Base-by-base conservation (phyloP, 2,329 filamentous ascomycete species). In the Stagonosporopsis vannaccii region DNA sequence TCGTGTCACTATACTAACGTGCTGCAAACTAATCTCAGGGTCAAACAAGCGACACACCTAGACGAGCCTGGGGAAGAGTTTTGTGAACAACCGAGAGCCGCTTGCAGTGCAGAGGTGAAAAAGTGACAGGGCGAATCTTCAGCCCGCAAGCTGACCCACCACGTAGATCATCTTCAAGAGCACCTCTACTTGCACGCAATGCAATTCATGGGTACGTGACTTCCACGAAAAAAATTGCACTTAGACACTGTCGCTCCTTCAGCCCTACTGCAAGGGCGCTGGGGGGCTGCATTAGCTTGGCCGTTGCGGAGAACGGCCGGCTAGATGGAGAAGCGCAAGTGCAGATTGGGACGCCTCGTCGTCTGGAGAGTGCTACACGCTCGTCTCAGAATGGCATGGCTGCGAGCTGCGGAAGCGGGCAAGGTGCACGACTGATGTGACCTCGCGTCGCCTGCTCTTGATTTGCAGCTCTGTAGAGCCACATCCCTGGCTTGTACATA, bases 191-290 rank as follows among this genome's bases (percentile, higher is more conserved):
- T 40, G 22, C 47, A 33, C 49, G 36, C 32, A 35, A 52, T 54
- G 22, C 30, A 11, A 42, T 28, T 20, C n/a, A 32, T 36, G 20
- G 26, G 39, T 43, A 19, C 46, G 46, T 51, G 44, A 56, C 47
- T 33, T 45, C 40, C n/a, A 6, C 6, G 19, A 20, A 25, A 32
- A 26, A 22, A 28, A n/a, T n/a, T 52, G 37, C 9, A 33, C 12
- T 35, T 37, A 26, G 37, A 26, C 23, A 39, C 43, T 32, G 47
- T 51, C 35, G 51, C 51, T 46, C 55, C 37, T 54, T 71, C 69
- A 74, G 70, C 68, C 69, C 61, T 74, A 68, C 71, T 72, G 70
- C 68, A 75, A 74, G 70, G 72, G 66, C 65, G 61, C 58, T 60
- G 56, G 48, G 35, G 37, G 61, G 61, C 58, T 67, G 64, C 63